phyloP scores from a whole-genome alignment of 192 early-diverging fungal genomes.

The Linnemannia elongata region DNA sequence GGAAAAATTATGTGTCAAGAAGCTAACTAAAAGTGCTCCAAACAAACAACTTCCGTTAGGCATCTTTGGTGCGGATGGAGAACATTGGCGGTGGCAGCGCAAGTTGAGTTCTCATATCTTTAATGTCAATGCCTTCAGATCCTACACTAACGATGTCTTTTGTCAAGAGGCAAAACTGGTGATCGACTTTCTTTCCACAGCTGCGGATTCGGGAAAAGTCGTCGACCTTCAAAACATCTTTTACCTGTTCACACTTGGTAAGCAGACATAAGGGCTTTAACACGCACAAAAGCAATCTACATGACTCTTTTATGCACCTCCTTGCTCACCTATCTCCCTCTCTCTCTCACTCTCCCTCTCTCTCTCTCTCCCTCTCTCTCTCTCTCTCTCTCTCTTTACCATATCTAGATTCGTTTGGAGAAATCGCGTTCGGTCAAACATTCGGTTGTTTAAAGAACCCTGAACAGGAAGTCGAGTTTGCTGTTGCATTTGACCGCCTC shows the following conservation, averaged over 20 bases:
- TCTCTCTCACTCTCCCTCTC: too few relatives aligned
- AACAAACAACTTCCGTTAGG: constrained; percentile 12
- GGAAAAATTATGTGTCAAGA: not conserved
- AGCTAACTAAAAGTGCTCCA: not conserved
- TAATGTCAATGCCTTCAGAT: constrained; percentile 61
- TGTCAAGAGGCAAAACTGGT: constrained; percentile 32
- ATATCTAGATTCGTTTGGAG: constrained; percentile 60
- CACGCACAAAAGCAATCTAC: too few relatives aligned
- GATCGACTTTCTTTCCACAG: constrained; percentile 30
- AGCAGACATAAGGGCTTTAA: not conserved
- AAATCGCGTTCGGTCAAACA: constrained; percentile 50
- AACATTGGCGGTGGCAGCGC: constrained; percentile 58
- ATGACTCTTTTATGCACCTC: not conserved
- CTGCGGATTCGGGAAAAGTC: constrained; percentile 30
- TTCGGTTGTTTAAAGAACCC: constrained; percentile 46
- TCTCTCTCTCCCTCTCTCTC: too few relatives aligned
- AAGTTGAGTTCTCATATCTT: constrained; percentile 59
- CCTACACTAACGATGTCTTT: constrained; percentile 37
- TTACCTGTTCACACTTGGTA: constrained; percentile 59
- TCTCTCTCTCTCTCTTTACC: not conserved
- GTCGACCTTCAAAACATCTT: constrained; percentile 64
- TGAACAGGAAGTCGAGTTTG: constrained; percentile 57
- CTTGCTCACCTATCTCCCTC: not conserved
- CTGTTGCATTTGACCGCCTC: constrained; percentile 64
- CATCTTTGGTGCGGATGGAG: constrained; percentile 49